Evolutionary conservation across 2,329 filamentous ascomycete genomes (phyloP), one percentile per base, ranked within the genome.

Genomic region (Talaromyces verruculosus): DNA sequence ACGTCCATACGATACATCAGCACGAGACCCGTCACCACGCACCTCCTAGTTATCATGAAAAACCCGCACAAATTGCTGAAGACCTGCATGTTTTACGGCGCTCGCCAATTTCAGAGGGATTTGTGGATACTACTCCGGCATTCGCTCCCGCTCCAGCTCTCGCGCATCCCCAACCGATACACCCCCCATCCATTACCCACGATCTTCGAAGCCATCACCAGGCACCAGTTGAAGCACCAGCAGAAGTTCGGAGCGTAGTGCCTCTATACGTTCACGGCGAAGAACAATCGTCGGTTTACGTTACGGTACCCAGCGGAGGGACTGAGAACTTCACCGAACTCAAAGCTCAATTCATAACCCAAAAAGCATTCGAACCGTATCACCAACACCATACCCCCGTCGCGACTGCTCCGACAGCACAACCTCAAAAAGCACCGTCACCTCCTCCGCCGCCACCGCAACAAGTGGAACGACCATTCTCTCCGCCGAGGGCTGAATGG

Each of bases 401-500:
- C 5, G 28, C 58, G 25, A 28, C 35, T 58, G 37, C 35, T 2
- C 3, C 15, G 17, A 41, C 4, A 2, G 22, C 47, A 28, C 49
- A 64, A 17, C 28, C 62, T 64, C 45, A 17, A 51, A 61, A 55
- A 66, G 75, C 78, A 69, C 74, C 70, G 67, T 33, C 68, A 73
- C 37, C 61, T 17, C 60, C 60, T 47, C 19, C 33, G 4, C 22
- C 47, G n/a, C 22, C 41, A 5, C 67, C 59, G 25, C 57, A 69
- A 47, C 53, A 69, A 25, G 69, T 71, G 60, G 61, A 83, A 69
- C 80, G 81, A 64, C 77, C 77, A 30, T 88, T 86, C 70, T 85
- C 85, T 63, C 83, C 86, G n/a, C 87, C 87, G 11, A 79, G 81
- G 58, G 79, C 83, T 70, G 82, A 87, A 71, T 89, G 87, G 87